phyloP scores from a whole-genome alignment of 768 basidiomycete genomes.

The Boletus rubroflammeus region DNA sequence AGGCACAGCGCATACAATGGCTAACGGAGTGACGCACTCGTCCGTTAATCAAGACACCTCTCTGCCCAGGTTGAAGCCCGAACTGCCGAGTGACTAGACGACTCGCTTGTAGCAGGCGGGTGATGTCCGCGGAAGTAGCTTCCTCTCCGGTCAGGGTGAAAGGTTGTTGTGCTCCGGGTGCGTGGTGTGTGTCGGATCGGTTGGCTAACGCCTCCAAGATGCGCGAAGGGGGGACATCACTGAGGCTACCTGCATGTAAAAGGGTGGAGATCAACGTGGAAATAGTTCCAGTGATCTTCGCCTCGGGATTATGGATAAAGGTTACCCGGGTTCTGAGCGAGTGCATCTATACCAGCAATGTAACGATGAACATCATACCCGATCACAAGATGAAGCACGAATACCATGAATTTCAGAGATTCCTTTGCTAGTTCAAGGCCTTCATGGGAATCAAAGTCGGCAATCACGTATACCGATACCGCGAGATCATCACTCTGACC shows the following conservation, averaged over 20 bases:
- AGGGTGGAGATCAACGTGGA: slow-evolving; percentile 54
- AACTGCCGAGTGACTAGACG: slow-evolving; percentile 52
- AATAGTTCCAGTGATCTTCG: slow-evolving; percentile 10
- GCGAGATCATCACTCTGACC: slow-evolving; percentile 25
- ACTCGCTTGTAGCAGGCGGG: slow-evolving; percentile 42
- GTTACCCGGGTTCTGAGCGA: slow-evolving; percentile 56
- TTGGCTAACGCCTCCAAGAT: slow-evolving; percentile 14
- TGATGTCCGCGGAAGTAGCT: slow-evolving; percentile 27
- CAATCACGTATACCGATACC: slow-evolving; percentile 62
- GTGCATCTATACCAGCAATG: slow-evolving; percentile 34
- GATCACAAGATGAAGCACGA: slow-evolving; percentile 14
- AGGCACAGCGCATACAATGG: not conserved
- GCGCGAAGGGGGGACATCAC: slow-evolving; percentile 18
- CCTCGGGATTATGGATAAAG: slow-evolving; percentile 71
- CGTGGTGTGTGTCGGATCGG: slow-evolving; percentile 7
- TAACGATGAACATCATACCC: not conserved
- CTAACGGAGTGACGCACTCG: slow-evolving; percentile 49
- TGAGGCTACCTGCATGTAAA: slow-evolving; percentile 38
- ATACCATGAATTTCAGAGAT: slow-evolving; percentile 62
- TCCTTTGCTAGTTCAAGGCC: slow-evolving; percentile 62
- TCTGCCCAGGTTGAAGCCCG: slow-evolving; percentile 55
- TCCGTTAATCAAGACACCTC: slow-evolving; percentile 76
- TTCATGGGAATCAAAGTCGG: slow-evolving; percentile 66
- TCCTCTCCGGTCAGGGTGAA: slow-evolving; percentile 28
- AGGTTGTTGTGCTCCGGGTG: slow-evolving; percentile 35